Base-by-base conservation (phyloP, 768 basidiomycete species). In the Crepidotus variabilis region DNA sequence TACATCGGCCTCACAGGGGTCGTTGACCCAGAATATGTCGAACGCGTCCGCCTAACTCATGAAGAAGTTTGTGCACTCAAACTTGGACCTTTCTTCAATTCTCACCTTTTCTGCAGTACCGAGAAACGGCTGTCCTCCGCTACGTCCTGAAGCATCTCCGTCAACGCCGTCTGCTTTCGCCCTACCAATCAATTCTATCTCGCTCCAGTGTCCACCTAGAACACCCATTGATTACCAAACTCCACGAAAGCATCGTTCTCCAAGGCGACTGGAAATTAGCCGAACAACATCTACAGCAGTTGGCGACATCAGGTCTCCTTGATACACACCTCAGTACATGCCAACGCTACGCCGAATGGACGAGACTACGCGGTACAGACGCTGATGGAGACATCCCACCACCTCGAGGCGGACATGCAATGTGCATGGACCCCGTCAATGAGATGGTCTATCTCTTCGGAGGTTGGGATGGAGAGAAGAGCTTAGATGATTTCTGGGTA, bases 401-500 rank as follows among this genome's bases (percentile, higher is more conserved):
- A 22, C 75, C 81, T 47, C 82, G 91, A 0, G 88, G 90, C 14
- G 91, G 90, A 0, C 89, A 92, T 60, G 86, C 88, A 20, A 90
- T 90, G 87, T 90, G 88, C 61, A 82, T 91, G 59, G 90, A 92
- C 63, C 71, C 78, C 21, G 74, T 78, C 7, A 77, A 81, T 36
- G 80, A 81, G 6, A 68, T 79, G 46, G 82, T 92, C 24, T 92
- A 92, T 65, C 76, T 92, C 20, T 83, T 90, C 53, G 91, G 90
- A 1, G 91, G 91, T 0, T 92, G 86, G 83, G 82, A 90, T 58
- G 89, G 91, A 1, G 69, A 82, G 54, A 83, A 80, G 57, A 84
- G 82, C 50, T 71, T 92, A 28, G 86, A 88, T 63, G 90, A 93
- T 67, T 87, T 92, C 59, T 92, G 90, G 90, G 75, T 78, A 43